Evolutionary conservation across 768 basidiomycete genomes (phyloP).

Genomic region (Suillus decipiens): DNA sequence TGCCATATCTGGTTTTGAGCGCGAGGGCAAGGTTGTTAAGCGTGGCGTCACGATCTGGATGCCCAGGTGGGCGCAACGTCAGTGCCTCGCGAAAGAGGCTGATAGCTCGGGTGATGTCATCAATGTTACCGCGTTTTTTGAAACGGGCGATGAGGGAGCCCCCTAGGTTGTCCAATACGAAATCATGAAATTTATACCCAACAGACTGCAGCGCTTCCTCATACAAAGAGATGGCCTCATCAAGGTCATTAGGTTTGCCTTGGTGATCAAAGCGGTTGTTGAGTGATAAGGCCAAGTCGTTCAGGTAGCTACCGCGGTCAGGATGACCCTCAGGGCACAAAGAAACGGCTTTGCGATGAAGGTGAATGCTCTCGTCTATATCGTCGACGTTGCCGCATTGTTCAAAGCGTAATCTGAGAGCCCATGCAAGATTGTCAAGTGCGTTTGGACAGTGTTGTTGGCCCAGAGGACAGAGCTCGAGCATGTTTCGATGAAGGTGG

Average conservation of each 20-base stretch:
- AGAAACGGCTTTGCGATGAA: slow-evolving; percentile 4
- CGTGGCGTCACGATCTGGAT: slow-evolving; percentile 4
- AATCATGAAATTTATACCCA: neutral
- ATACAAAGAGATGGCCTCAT: slow-evolving; percentile 5
- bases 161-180: slow-evolving; percentile 19
- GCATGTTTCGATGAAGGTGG: neutral
- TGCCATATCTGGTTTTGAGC: slow-evolving; percentile 15
- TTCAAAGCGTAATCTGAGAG: slow-evolving; percentile 7
- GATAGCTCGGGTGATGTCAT: slow-evolving; percentile 19
- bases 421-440: neutral
- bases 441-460: neutral
- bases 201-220: neutral
- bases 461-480: neutral
- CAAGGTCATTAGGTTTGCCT: neutral
- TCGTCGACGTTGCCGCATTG: slow-evolving; percentile 1
- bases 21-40: slow-evolving; percentile 20
- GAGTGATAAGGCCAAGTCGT: slow-evolving; percentile 16
- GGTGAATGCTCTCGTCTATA: slow-evolving; percentile 15
- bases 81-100: slow-evolving; percentile 11
- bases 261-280: slow-evolving; percentile 12
- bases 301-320: slow-evolving; percentile 3
- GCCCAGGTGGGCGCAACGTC: slow-evolving; percentile 6
- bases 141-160: slow-evolving; percentile 22
- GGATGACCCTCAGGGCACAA: slow-evolving; percentile 16
- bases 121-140: slow-evolving; percentile 7